phyloP scores from a whole-genome alignment of 1,139 yeast species.

The Lodderomyces jiufengensis region DNA sequence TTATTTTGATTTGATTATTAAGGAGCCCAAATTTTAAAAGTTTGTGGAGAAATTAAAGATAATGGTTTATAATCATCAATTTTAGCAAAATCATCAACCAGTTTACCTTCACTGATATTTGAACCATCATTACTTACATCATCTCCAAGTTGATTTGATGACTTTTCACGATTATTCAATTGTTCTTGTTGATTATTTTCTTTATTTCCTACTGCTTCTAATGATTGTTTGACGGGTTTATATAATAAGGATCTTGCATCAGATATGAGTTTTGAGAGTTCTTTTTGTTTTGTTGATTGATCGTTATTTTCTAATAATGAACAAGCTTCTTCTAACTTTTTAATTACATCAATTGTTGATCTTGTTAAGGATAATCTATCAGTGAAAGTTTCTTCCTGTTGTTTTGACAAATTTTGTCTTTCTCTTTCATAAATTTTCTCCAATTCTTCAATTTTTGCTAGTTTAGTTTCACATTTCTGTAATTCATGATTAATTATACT shows the following conservation, averaged over 20 bases:
- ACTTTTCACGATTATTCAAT: no score
- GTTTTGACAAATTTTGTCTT: slow-evolving; percentile 66
- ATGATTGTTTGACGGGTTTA: slow-evolving; percentile 45
- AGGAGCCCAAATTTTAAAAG: slow-evolving; percentile 84
- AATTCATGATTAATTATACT: slow-evolving; percentile 68
- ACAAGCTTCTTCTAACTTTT: slow-evolving; percentile 45
- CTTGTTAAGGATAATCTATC: slow-evolving; percentile 74
- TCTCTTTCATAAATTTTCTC: slow-evolving; percentile 81
- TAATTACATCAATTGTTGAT: slow-evolving; percentile 52
- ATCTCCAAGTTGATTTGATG: no score
- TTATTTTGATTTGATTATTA: slow-evolving; percentile 12
- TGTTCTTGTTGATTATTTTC: no score
- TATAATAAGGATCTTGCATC: slow-evolving; percentile 50
- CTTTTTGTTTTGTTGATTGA: no score
- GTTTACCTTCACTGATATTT: no score
- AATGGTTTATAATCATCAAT: slow-evolving; percentile 58
- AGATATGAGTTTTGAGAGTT: slow-evolving; percentile 23
- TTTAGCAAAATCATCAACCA: slow-evolving; percentile 1
- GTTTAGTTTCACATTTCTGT: slow-evolving; percentile 72
- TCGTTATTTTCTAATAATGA: slow-evolving; percentile 25
- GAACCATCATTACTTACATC: no score
- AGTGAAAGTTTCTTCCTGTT: slow-evolving; percentile 76
- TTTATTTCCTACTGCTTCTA: slow-evolving; percentile 14
- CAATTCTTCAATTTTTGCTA: slow-evolving; percentile 63
- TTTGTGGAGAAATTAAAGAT: slow-evolving; percentile 77